Evolutionary conservation across 2,329 filamentous ascomycete species (phyloP), one percentile per base, ranked within the genome.

Genomic region (Amauroascus niger): DNA sequence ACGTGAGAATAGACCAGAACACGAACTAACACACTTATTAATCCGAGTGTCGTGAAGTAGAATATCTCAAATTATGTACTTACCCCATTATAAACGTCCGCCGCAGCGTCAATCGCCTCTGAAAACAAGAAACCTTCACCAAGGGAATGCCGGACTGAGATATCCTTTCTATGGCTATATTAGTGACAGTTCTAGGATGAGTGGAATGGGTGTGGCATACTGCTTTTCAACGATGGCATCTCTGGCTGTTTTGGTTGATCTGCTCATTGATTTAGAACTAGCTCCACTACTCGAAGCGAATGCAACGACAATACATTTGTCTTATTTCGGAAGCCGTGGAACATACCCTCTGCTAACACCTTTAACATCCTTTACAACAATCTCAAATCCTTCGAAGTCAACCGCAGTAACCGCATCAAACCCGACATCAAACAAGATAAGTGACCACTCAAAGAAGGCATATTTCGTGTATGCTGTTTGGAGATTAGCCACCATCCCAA

Each of bases 321-420:
- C 75, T 80, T 90, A 96, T 76, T 82, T 88, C 63, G 91, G 91
- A 80, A 96, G 89, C 86, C 86, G 86, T 75, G 84, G 82, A 75
- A 98, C 93, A 81, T 98, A 98, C 93, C 91, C 90, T 87, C 91
- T 90, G 78, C 87, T 93, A 67, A 84, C 74, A 60, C 89, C 90
- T 75, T 89, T 91, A 61, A 90, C 79, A 74, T 97, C 91, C 75
- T 82, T 88, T 60, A 98, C 78, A 62, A 89, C 79, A 64, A 98
- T 75, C 69, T 97, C 91, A 66, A 97, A 87, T 52, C 84, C 82
- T 58, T 83, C 79, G 74, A 97, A 98, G 74, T 98, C 93, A 64
- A 95, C 75, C 54, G 88, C 85, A 9, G 93, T 97, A 56, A 97
- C 86, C 50, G 93, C 88, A 74, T 98, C 93, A 72, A 98, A 98